These are phyloP conservation scores for Linnemannia zychae DNA, from an alignment of 192 early-diverging fungal species.

Conservation along the genomic window DNA sequence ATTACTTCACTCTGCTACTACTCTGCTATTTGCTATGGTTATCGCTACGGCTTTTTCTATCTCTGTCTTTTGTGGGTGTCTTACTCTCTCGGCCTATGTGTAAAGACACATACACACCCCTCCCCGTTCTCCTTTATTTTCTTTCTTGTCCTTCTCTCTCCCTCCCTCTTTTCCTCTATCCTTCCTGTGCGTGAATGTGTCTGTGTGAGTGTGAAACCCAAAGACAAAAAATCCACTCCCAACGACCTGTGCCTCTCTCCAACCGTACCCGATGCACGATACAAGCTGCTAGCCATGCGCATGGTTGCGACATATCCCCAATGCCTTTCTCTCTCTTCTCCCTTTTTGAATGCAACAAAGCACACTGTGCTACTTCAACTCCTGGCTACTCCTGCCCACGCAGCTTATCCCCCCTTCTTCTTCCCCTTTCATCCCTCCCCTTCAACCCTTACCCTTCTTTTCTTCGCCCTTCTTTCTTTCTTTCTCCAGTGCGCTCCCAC, in stretches of 20 bases:
- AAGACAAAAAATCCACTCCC: not conserved
- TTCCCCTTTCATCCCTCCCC: not conserved
- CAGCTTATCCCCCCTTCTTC: conserved; percentile 14
- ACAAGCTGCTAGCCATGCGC: not conserved
- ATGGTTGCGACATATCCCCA: not conserved
- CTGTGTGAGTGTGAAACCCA: not conserved
- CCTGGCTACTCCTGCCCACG: not conserved
- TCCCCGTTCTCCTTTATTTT: not conserved
- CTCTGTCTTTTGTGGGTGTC: not conserved
- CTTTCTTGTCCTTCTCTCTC: not conserved
- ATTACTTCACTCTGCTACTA: not conserved
- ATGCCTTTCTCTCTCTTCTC: conserved; percentile 10
- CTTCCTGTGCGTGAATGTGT: not conserved
- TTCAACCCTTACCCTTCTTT: conserved; percentile 16
- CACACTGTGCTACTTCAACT: not conserved
- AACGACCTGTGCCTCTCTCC: too few relatives aligned
- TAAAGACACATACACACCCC: too few relatives aligned
- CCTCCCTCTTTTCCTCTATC: not conserved
- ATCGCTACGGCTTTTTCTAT: not conserved
- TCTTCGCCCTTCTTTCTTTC: not conserved
- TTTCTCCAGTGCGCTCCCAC: not conserved
- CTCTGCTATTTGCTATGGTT: too few relatives aligned
- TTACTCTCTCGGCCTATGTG: not conserved
- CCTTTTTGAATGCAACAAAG: not conserved
- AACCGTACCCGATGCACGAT: not conserved